Percentiles rank a stretch among this genome's conserved stretches.
Conservation (phyloP, 2,329 filamentous ascomycete genomes). For the Alternaria tenuissima region DNA sequence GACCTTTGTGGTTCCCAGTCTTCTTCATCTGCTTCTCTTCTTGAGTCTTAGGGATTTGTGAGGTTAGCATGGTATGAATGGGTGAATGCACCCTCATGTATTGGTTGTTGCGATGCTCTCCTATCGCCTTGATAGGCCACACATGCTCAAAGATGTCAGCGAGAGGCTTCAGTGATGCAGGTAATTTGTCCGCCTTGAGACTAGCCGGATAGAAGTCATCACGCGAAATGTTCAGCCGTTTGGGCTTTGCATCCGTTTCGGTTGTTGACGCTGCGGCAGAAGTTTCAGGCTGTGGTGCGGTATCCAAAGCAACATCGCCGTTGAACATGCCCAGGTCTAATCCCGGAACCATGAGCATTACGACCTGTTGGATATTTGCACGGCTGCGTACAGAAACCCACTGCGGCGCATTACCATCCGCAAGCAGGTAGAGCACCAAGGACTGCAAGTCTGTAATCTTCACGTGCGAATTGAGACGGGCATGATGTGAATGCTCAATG, state of each 20-base stretch:
- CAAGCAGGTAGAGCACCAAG: constrained; percentile 66
- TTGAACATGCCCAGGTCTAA: constrained; percentile 91
- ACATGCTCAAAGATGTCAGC: constrained; percentile 85
- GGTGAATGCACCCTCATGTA: constrained; percentile 84
- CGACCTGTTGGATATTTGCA: constrained; percentile 72
- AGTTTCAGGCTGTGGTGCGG: constrained; percentile 3
- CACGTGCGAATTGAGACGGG: constrained; percentile 63
- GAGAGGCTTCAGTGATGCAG: constrained; percentile 64
- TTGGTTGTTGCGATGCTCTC: constrained; percentile 72
- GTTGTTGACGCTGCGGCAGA: constrained; percentile 3
- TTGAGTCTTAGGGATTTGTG: constrained; percentile 72
- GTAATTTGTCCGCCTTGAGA: constrained; percentile 53
- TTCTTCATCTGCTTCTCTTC: constrained; percentile 70
- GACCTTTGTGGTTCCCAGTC: constrained; percentile 50
- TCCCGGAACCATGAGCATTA: constrained; percentile 90
- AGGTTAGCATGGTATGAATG: constrained; percentile 81
- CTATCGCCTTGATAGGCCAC: constrained; percentile 88
- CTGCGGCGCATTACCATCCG: constrained; percentile 67
- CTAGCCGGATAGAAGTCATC: constrained; percentile 60
- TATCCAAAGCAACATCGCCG: constrained; percentile 51
- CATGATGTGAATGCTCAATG: constrained; percentile 61
- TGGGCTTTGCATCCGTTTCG: constrained; percentile 27
- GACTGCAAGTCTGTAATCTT: constrained; percentile 67
- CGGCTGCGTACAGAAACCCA: constrained; percentile 69
- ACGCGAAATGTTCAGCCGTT: constrained; percentile 50